These are phyloP conservation scores for Apiotrichum sp. DNA, from an alignment of 1,284 basidiomycete genomes.

Conservation along the genomic window DNA sequence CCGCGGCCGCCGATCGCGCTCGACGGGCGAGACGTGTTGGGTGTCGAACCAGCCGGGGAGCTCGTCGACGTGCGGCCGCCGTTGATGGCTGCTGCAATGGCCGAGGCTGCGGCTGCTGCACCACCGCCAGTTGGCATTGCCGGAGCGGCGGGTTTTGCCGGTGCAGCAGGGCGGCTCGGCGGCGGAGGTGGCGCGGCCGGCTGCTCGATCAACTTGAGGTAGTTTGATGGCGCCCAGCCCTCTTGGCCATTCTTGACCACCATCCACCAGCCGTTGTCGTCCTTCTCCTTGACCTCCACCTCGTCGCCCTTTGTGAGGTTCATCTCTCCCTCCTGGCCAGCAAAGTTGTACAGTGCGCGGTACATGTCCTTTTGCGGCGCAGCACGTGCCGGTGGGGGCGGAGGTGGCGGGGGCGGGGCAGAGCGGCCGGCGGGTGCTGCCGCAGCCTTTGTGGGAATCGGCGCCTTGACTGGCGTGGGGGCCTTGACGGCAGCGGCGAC, in stretches of 20 bases:
- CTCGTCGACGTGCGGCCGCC: slow-evolving; percentile 4
- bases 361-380: slow-evolving; percentile 70
- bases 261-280: slow-evolving; percentile 94
- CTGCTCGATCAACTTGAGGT: slow-evolving; percentile 67
- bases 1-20: slow-evolving; percentile 34
- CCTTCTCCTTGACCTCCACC: slow-evolving; percentile 88
- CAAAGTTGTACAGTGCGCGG: slow-evolving; percentile 80
- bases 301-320: slow-evolving; percentile 81
- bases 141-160: slow-evolving; percentile 41
- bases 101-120: slow-evolving; percentile 7
- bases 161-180: slow-evolving; percentile 51
- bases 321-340: slow-evolving; percentile 88
- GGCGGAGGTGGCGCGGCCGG: slow-evolving; percentile 61
- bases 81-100: slow-evolving; percentile 11
- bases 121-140: slow-evolving; percentile 31
- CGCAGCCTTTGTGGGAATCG: not conserved
- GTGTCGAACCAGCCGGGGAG: slow-evolving; percentile 49
- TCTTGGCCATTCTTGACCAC: slow-evolving; percentile 77
- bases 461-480: not conserved
- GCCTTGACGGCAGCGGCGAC: not conserved
- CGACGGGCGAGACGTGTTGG: slow-evolving; percentile 55
- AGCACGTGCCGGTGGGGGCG: slow-evolving; percentile 54
- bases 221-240: slow-evolving; percentile 95
- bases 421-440: not conserved
- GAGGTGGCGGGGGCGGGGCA: slow-evolving; percentile 53